A percentile compares a stretch with the other conserved stretches of the same genome.
These are phyloP conservation scores for Passalora sequoiae DNA, from an alignment of 2,329 filamentous ascomycete species.

Conservation along the genomic window DNA sequence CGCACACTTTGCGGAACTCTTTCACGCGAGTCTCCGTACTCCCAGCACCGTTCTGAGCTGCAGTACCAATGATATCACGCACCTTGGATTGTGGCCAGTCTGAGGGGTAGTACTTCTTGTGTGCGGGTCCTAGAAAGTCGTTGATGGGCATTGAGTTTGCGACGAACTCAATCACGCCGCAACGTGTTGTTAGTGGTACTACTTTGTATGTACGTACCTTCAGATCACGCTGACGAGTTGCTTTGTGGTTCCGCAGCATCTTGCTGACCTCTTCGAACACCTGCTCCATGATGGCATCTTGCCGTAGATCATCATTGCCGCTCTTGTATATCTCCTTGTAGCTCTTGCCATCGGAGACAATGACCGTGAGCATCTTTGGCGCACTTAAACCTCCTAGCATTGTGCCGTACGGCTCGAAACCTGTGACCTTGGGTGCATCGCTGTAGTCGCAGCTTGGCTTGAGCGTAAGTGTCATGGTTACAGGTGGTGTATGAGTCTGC, in stretches of 20 bases:
- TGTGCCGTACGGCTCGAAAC: constrained; percentile 68
- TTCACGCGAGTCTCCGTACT: constrained; percentile 64
- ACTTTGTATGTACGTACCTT: constrained; percentile 97
- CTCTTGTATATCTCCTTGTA: constrained; percentile 95
- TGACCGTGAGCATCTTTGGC: constrained; percentile 83
- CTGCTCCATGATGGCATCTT: constrained; percentile 99
- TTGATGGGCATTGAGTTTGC: constrained; percentile 87
- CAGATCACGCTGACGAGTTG: constrained; percentile 80
- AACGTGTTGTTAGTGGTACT: constrained; percentile 73
- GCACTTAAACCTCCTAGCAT: constrained; percentile 88
- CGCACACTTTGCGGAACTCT: constrained; percentile 71
- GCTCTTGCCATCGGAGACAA: constrained; percentile 68
- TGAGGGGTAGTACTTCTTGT: constrained; percentile 77
- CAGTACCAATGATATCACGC: constrained; percentile 71
- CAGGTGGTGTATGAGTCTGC: constrained; percentile 69
- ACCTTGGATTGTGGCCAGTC: constrained; percentile 73
- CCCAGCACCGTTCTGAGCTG: constrained; percentile 54
- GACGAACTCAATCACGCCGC: constrained; percentile 96
- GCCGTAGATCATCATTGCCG: constrained; percentile 85
- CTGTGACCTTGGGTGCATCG: constrained; percentile 65
- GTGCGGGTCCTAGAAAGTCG: constrained; percentile 86
- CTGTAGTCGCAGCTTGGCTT: constrained; percentile 69
- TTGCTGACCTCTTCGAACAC: constrained; percentile 95
- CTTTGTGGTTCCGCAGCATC: constrained; percentile 76
- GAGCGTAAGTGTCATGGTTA: constrained; percentile 79